Evolutionary conservation across 352 stramenopile species (phyloP).

Genomic region (Phytopythium cucurbitacearum): DNA sequence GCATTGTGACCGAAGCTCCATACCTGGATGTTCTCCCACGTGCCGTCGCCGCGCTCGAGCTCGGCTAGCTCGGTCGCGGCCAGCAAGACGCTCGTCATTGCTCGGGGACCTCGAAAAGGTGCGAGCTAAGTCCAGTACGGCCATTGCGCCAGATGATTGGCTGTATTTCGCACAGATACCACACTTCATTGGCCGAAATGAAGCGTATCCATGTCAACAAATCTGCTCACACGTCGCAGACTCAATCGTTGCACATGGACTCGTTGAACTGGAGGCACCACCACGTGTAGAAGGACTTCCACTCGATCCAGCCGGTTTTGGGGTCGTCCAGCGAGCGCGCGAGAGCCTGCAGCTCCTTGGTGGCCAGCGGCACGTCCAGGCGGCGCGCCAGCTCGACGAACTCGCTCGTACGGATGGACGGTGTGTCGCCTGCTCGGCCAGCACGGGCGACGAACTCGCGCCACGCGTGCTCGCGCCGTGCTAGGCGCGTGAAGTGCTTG

Average conservation of each 20-base stretch:
- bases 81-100: neutral
- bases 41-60: constrained; percentile 42
- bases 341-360: constrained; percentile 42
- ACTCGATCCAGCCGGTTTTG: constrained; percentile 51
- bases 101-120: neutral
- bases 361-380: constrained; percentile 28
- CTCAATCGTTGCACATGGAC: neutral
- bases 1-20: too few species aligned
- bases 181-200: too few species aligned
- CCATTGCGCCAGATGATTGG: too few species aligned
- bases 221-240: neutral
- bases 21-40: constrained; percentile 71
- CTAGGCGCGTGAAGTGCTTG: constrained; percentile 60
- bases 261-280: constrained; percentile 44
- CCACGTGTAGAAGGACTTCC: constrained; percentile 65
- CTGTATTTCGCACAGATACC: too few species aligned
- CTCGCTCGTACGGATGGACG: constrained; percentile 7
- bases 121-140: too few species aligned
- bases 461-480: constrained; percentile 53
- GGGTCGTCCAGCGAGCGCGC: constrained; percentile 40
- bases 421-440: neutral
- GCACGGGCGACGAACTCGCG: constrained; percentile 39
- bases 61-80: constrained; percentile 21
- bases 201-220: too few species aligned
- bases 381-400: constrained; percentile 38